Base-by-base conservation (phyloP, 768 basidiomycete species). In the Lactifluus piperatus region DNA sequence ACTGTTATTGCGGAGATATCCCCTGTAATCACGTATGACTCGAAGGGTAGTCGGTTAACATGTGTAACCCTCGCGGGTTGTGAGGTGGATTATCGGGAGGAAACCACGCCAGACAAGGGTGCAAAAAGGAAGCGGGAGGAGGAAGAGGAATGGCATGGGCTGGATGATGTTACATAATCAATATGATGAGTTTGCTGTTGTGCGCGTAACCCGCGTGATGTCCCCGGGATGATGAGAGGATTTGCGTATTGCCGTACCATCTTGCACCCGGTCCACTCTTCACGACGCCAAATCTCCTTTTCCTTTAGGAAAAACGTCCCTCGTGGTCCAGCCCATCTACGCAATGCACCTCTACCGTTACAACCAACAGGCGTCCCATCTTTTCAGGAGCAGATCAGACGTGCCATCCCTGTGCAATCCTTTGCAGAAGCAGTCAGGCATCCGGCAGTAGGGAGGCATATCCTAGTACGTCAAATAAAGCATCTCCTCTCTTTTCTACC, bases 31-130 rank as follows among this genome's bases (percentile, higher is more conserved):
- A 78, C 72, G 49, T 94, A 93, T 68, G 88, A 95, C 71, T 86
- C 91, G 5, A 91, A 91, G 64, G 90, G 90, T 9, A 91, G 83
- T 32, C 78, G 94, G 27, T 69, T 97, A 68, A 95, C 91, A 8
- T 94, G 93, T 60, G 67, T 83, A 30, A 74, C 81, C 20, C 65
- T 84, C 13, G 83, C 82, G 7, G 82, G 83, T 51, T 81, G 79
- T 8, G 71, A 72, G 4, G 30, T 36, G 37, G 41, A 27, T 29
- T 41, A 32, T 6, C 48, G 16, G 3, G 57, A 22, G 13, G 64
- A 64, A 18, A 30, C 46, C 7, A 75, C 71, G n/a, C 66, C 52
- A 18, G 66, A 60, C 22, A 64, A 54, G 2, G 63, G 54, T 5
- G 63, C 45, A 30, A 70, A 52, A 54, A 65, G 71, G 49, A 77